Conservation (phyloP, 805 yeast genomes). For the Isabelozyma pseudorhagii region DNA sequence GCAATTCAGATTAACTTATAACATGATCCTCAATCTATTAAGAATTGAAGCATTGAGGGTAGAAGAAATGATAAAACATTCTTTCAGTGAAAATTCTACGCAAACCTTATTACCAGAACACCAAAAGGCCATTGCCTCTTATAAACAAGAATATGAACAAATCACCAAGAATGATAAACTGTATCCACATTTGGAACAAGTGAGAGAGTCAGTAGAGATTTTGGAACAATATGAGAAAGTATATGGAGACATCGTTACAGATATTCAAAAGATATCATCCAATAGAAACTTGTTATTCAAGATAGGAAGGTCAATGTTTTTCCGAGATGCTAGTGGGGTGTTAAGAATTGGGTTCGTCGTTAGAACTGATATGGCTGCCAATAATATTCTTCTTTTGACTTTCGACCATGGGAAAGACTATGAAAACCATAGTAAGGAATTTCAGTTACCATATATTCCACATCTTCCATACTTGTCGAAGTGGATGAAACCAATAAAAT, state of each 20-base stretch:
- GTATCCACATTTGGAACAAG: conserved; percentile 29
- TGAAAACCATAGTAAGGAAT: conserved; percentile 16
- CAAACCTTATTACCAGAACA: conserved; percentile 87
- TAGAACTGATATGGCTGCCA: conserved; percentile 33
- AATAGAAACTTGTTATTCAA: conserved; percentile 45
- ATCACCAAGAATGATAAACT: conserved; percentile 28
- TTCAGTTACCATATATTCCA: conserved; percentile 37
- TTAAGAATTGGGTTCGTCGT: conserved; percentile 54
- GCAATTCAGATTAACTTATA: conserved; percentile 91
- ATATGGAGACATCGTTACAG: conserved; percentile 45
- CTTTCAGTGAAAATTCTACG: conserved; percentile 87
- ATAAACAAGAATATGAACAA: conserved; percentile 44
- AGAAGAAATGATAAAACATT: conserved; percentile 97
- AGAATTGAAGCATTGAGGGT: conserved; percentile 93
- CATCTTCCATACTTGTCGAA: conserved; percentile 25
- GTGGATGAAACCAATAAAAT: conserved; percentile 34
- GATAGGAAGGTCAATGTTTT: conserved; percentile 58
- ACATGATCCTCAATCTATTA: conserved; percentile 87
- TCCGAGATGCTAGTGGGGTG: conserved; percentile 43
- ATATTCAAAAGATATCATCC: conserved; percentile 45
- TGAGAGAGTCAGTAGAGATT: conserved; percentile 44
- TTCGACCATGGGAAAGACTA: conserved; percentile 42
- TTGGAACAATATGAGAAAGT: conserved; percentile 44
- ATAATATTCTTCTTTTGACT: conserved; percentile 36
- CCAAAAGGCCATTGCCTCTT: conserved; percentile 57